These are phyloP conservation scores for Fusarium redolens DNA, from an alignment of 2,329 filamentous ascomycete species.

Conservation along the genomic window DNA sequence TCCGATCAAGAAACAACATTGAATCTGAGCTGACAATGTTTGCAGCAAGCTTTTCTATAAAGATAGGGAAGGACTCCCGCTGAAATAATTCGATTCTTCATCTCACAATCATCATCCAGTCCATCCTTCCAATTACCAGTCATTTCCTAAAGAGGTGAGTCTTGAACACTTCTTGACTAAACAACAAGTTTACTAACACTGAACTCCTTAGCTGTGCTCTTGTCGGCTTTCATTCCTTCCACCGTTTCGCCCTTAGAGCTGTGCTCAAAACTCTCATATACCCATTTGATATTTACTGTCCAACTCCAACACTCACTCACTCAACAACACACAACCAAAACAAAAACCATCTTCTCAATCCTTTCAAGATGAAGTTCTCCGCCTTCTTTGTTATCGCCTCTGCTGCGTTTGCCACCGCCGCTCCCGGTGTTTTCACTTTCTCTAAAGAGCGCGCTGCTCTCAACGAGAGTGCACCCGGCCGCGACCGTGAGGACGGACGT, in stretches of 20 bases:
- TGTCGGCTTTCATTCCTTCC: conserved; percentile 33
- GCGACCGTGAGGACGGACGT: conserved; percentile 2
- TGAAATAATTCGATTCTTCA: background rate
- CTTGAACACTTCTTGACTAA: background rate
- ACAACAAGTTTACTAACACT: background rate
- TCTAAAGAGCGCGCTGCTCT: conserved; percentile 5
- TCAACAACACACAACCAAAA: background rate
- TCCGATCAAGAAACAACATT: background rate
- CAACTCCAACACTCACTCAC: conserved; percentile 17
- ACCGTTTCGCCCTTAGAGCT: conserved; percentile 30
- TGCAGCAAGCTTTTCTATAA: conserved; percentile 8
- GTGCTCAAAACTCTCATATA: conserved; percentile 35
- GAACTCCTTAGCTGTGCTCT: conserved; percentile 30
- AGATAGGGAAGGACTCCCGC: background rate
- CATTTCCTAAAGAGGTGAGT: conserved; percentile 38
- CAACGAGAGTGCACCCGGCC: conserved; percentile 19
- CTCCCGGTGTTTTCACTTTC: conserved; percentile 53
- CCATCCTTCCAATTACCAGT: conserved; percentile 27
- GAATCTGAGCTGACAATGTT: background rate
- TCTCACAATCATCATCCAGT: conserved; percentile 8
- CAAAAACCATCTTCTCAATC: background rate
- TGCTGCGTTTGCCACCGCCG: conserved; percentile 58
- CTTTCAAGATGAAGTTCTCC: conserved; percentile 62
- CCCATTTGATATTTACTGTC: conserved; percentile 19
- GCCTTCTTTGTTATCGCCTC: conserved; percentile 58